phyloP scores from a whole-genome alignment of 2,329 filamentous ascomycete genomes.

The Pseudogymnoascus sp. region DNA sequence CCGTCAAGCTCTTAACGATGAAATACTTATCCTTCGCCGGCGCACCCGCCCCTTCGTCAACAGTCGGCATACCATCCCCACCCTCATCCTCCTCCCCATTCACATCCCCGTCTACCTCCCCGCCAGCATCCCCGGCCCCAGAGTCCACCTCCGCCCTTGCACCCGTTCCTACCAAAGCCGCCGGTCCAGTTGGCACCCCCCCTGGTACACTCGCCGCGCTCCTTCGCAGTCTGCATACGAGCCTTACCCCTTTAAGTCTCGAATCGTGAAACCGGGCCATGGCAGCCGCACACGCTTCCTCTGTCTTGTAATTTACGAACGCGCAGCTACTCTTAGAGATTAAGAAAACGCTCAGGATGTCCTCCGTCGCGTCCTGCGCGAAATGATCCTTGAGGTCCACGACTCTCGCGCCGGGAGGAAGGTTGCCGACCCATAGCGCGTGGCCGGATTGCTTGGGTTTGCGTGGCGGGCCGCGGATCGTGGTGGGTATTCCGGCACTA shows the following conservation, averaged over 20 bases:
- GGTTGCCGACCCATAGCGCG: constrained; percentile 92
- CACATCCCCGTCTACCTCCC: constrained; percentile 12
- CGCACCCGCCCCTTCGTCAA: constrained; percentile 16
- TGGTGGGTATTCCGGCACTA: constrained; percentile 31
- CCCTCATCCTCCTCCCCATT: constrained; percentile 1
- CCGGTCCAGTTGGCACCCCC: constrained; percentile 25
- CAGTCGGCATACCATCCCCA: constrained; percentile 5
- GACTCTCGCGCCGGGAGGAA: constrained; percentile 75
- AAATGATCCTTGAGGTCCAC: constrained; percentile 87
- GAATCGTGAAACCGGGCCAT: constrained; percentile 86
- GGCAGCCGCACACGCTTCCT: constrained; percentile 65
- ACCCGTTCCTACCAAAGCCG: constrained; percentile 20
- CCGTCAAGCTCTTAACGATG: constrained; percentile 84
- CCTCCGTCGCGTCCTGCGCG: constrained; percentile 63
- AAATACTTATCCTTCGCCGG: constrained; percentile 69
- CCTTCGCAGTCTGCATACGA: constrained; percentile 75
- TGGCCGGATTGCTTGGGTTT: constrained; percentile 69
- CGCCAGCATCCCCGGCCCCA: background rate
- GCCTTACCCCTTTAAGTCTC: constrained; percentile 73
- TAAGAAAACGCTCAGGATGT: constrained; percentile 83
- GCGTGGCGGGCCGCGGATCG: constrained; percentile 54
- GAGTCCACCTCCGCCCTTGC: constrained; percentile 30
- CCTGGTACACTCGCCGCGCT: constrained; percentile 31
- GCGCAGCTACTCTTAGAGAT: constrained; percentile 97
- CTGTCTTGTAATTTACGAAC: constrained; percentile 89